These are phyloP conservation scores for Berkeleyomyces rouxiae DNA, from an alignment of 2,329 filamentous ascomycete genomes.

Conservation along the genomic window DNA sequence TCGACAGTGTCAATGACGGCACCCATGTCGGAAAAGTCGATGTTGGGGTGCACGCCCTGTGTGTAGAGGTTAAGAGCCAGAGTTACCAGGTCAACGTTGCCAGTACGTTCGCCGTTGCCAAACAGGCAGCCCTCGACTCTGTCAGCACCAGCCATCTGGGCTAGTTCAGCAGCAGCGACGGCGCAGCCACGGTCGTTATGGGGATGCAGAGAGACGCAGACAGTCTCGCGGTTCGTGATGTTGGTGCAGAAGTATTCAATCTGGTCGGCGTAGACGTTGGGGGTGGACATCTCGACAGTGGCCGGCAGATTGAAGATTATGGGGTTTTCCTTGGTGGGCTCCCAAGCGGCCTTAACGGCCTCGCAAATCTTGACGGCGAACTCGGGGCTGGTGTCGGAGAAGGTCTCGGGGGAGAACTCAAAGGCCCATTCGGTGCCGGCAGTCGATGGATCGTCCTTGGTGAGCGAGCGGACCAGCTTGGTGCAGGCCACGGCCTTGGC, in stretches of 20 bases:
- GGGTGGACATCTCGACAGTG: slow-evolving; percentile 87
- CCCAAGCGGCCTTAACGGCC: slow-evolving; percentile 90
- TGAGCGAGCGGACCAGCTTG: slow-evolving; percentile 73
- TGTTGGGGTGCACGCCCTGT: slow-evolving; percentile 66
- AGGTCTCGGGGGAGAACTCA: slow-evolving; percentile 74
- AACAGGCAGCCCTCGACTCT: slow-evolving; percentile 88
- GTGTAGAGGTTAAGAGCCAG: slow-evolving; percentile 89
- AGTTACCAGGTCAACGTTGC: slow-evolving; percentile 89
- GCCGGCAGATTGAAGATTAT: slow-evolving; percentile 97
- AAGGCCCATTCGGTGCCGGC: slow-evolving; percentile 53
- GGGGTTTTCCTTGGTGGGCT: slow-evolving; percentile 55
- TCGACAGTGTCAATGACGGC: slow-evolving; percentile 79
- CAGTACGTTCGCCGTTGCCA: slow-evolving; percentile 87
- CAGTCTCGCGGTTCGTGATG: slow-evolving; percentile 70
- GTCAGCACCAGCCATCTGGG: slow-evolving; percentile 91
- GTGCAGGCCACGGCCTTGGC: slow-evolving; percentile 74
- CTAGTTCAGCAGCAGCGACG: slow-evolving; percentile 76
- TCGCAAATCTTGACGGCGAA: slow-evolving; percentile 74
- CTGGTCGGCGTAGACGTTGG: slow-evolving; percentile 90
- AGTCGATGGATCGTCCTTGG: slow-evolving; percentile 54
- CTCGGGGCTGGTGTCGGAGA: slow-evolving; percentile 77
- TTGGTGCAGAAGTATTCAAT: slow-evolving; percentile 88
- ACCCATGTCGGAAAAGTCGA: slow-evolving; percentile 85
- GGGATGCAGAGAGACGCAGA: slow-evolving; percentile 78
- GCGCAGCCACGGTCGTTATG: slow-evolving; percentile 91